Evolutionary conservation across 352 stramenopile species (phyloP), one percentile per base, ranked within the genome.

Genomic region (Pythium monospermum): DNA sequence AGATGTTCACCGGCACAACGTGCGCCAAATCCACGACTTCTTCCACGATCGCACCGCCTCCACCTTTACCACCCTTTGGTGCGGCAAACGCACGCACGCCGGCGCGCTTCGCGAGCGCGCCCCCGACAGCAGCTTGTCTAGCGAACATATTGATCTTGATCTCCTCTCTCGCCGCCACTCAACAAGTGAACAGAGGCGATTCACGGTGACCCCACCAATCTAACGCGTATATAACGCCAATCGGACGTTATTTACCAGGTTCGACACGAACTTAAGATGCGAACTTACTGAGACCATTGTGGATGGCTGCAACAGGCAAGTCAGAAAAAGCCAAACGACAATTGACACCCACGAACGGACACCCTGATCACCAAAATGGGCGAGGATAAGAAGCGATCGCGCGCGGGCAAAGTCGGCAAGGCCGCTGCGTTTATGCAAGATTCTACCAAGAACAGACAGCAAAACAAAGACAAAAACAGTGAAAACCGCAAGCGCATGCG

Each of bases 1-100:
- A 69, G 49, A 94, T 94, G 68, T 94, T 94, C 52, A 80, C 77
- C 15, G 83, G 83, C 53, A 91, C 81, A 41, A 86, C 73, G 58
- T 71, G 75, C 37, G 65, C 71, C 38, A 94, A 65, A 64, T 94
- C 83, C 42, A 94, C 72, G 18, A 75, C 73, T 46, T 90, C 79
- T 37, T 88, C 83, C 30, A 77, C 75, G 11, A 75, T 63, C 18
- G 55, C 61, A 19, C 53, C 67, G 40, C 56, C 68, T 32, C 83
- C 83, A 3, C 77, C 76, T 62, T 89, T 90, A 49, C 73, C 30
- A 35, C 30, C 73, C 53, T 83, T 83, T 37, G 70, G 70, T 42
- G 74, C 76, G 16, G 79, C 79, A 47, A 87, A 87, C 43, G 66
- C 53, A 16, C 79, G 79, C 49, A 57, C 74, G 36, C 68, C 63